These are phyloP conservation scores for Cucurbita maxima DNA, from an alignment of 306 rosid species.

Conservation along the genomic window DNA sequence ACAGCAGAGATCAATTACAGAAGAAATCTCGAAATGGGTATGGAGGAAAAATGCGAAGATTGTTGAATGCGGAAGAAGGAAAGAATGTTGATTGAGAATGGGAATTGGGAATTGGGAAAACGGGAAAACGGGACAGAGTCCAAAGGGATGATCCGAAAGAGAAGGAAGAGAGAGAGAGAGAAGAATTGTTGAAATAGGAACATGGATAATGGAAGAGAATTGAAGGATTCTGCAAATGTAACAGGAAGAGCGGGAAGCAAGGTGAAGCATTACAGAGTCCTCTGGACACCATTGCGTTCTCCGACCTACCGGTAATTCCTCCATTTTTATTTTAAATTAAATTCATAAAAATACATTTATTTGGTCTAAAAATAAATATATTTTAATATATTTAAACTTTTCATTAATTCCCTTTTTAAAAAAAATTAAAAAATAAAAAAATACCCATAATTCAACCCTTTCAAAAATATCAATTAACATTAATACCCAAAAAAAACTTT, in stretches of 20 bases:
- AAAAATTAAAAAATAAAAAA: no score
- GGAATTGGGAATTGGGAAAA: neutral
- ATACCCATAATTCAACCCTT: no score
- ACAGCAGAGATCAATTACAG: neutral
- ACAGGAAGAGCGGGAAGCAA: slow-evolving; percentile 1
- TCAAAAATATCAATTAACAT: no score
- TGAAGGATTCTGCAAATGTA: neutral
- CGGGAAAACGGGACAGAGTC: neutral
- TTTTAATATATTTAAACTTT: no score
- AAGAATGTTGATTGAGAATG: neutral
- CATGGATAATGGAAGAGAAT: neutral
- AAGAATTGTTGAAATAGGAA: neutral
- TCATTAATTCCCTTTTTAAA: no score
- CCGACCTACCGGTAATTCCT: neutral
- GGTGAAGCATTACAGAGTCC: neutral
- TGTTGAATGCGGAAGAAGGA: neutral
- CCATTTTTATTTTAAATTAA: neutral
- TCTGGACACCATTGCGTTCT: neutral
- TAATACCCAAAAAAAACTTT: no score
- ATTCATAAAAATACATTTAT: no score
- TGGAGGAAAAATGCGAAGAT: neutral
- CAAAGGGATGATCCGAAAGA: neutral
- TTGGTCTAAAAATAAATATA: no score
- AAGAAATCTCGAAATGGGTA: neutral
- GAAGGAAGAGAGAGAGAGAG: neutral